Conservation (phyloP, 2,329 filamentous ascomycete genomes). For the Penicillium sp. region DNA sequence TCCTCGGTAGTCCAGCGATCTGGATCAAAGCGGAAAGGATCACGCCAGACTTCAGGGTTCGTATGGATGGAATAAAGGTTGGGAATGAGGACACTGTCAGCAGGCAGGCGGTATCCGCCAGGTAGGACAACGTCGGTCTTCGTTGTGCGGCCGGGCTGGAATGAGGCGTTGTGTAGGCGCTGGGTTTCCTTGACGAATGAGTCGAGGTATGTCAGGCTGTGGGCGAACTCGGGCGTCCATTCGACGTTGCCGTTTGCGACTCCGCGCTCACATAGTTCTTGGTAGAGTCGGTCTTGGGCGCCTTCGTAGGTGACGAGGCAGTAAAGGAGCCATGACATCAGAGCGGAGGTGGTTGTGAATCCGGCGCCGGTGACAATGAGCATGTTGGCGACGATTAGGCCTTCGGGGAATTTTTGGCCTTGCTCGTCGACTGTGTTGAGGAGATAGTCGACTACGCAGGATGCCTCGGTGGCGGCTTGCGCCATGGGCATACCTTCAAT, state of each 20-base stretch:
- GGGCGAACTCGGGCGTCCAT: slow-evolving; percentile 5
- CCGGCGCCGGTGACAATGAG: slow-evolving; percentile 55
- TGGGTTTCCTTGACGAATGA: slow-evolving; percentile 60
- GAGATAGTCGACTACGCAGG: slow-evolving; percentile 21
- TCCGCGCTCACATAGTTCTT: neutral
- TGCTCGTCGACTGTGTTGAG: slow-evolving; percentile 41
- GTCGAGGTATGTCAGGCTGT: slow-evolving; percentile 41
- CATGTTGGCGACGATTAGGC: slow-evolving; percentile 37
- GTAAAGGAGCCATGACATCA: slow-evolving; percentile 57
- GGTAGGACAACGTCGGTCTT: slow-evolving; percentile 56
- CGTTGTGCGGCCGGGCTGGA: slow-evolving; percentile 58
- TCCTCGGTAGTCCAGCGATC: slow-evolving; percentile 50
- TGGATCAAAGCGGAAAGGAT: slow-evolving; percentile 56
- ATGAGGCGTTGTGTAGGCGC: slow-evolving; percentile 58
- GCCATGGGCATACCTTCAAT: slow-evolving; percentile 7
- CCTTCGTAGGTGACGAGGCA: slow-evolving; percentile 51
- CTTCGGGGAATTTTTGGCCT: slow-evolving; percentile 50
- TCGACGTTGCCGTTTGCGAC: neutral
- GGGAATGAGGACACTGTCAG: slow-evolving; percentile 52
- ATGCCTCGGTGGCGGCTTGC: slow-evolving; percentile 12
- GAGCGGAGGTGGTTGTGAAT: slow-evolving; percentile 56
- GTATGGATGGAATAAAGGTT: slow-evolving; percentile 48
- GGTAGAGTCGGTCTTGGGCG: slow-evolving; percentile 51
- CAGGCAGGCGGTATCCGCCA: slow-evolving; percentile 56
- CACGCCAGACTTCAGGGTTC: slow-evolving; percentile 56